Evolutionary conservation across 345 rosid species (phyloP).

Genomic region (Hibiscus tridactylites): DNA sequence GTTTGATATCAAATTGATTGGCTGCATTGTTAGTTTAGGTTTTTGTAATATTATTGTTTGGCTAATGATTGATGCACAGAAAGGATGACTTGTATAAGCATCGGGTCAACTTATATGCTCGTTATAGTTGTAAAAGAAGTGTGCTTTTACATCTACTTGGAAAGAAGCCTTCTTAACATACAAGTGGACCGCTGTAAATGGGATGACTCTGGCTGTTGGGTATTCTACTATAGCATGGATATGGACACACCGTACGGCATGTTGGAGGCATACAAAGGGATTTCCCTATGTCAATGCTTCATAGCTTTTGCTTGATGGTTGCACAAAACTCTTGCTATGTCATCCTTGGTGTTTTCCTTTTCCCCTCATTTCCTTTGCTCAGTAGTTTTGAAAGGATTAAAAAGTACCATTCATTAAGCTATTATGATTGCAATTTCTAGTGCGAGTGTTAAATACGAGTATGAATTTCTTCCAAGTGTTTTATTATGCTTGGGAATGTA

Average conservation of each 20-base stretch:
- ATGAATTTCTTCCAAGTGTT: background rate
- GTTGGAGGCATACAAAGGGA: background rate
- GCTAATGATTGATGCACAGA: background rate
- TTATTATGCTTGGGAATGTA: background rate
- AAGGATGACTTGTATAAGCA: background rate
- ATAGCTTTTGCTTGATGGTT: background rate
- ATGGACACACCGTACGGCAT: background rate
- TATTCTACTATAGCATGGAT: background rate
- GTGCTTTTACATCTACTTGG: background rate
- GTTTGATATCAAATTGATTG: background rate
- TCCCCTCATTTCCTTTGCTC: background rate
- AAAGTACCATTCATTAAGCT: background rate
- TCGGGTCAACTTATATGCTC: background rate
- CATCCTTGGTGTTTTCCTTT: background rate
- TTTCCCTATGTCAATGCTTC: background rate
- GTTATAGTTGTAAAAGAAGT: background rate
- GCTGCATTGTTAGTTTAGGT: background rate
- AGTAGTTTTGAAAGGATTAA: background rate
- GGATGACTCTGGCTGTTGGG: background rate
- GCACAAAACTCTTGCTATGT: background rate
- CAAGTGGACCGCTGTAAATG: background rate
- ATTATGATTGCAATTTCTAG: background rate
- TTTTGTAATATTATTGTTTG: background rate
- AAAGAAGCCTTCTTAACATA: background rate
- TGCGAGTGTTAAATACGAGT: background rate